phyloP scores from a whole-genome alignment of 1,284 basidiomycete species.

The Tilletia horrida region DNA sequence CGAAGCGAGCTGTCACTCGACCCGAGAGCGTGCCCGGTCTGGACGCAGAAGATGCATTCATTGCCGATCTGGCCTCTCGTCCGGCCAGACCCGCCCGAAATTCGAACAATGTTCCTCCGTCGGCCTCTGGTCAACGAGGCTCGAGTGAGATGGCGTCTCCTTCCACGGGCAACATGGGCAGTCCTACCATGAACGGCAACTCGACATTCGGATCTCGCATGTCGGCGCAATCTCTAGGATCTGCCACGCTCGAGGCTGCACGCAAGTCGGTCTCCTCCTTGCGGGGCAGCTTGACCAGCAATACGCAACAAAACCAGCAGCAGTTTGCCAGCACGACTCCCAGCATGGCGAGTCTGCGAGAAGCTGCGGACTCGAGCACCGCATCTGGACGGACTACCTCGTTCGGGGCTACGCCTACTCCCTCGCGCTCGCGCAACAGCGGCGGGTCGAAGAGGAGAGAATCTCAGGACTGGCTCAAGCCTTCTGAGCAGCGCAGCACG shows the following conservation, averaged over 20 bases:
- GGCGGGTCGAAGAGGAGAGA: background rate
- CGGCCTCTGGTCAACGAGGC: background rate
- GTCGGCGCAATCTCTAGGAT: slow-evolving; percentile 4
- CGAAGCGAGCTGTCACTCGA: too few species aligned
- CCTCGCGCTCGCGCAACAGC: slow-evolving; percentile 6
- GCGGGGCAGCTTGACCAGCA: background rate
- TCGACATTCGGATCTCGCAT: background rate
- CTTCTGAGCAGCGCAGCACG: slow-evolving; percentile 15
- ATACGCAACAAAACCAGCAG: background rate
- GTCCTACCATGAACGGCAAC: slow-evolving; percentile 2
- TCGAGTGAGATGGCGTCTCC: background rate
- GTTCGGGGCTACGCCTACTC: background rate
- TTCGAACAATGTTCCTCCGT: background rate
- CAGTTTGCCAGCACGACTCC: slow-evolving; percentile 16
- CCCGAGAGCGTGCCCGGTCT: too few species aligned
- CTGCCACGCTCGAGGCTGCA: background rate
- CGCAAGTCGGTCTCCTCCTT: slow-evolving; percentile 13
- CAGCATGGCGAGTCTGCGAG: slow-evolving; percentile 13
- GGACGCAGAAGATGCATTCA: slow-evolving; percentile 4
- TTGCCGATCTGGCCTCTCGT: slow-evolving; percentile 6
- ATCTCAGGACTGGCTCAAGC: slow-evolving; percentile 7
- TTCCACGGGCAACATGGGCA: background rate
- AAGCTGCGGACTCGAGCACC: background rate
- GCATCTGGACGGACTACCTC: background rate
- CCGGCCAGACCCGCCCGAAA: background rate